Evolutionary conservation across 768 basidiomycete genomes (phyloP), one percentile per base, ranked within the genome.

Genomic region (Lactifluus rugatus): DNA sequence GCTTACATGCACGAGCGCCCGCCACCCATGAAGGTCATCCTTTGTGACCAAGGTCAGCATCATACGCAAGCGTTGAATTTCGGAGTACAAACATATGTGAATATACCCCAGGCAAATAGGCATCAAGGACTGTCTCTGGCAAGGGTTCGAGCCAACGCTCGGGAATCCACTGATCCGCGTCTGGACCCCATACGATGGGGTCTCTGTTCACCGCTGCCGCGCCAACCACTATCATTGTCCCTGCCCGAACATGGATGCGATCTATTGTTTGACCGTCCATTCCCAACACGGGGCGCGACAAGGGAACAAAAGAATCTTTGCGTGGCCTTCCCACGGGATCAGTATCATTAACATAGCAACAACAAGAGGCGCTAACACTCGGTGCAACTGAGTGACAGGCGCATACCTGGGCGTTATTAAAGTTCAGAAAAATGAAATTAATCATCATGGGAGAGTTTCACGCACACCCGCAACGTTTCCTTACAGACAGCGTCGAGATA

Each of bases 401-500:
- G 52, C n/a, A 50, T 62, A 48, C 17, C 59, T 63, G 36, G 44
- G 26, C 11, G 37, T 5, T 10, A n/a, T 17, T 34, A 42, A 11
- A 19, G 32, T 1, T 55, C 13, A 47, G 50, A 26, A 5, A 13
- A 13, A 21, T 28, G 17, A 34, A 23, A 16, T 31, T 10, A n/a
- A 25, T 46, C 37, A 47, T 19, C 19, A 8, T 9, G 0, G 8
- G 16, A 47, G 11, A 13, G 3, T 8, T 14, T 6, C 13, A 66
- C 66, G 46, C 44, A 68, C 64, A 69, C 36, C 1, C 72, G 65
- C 13, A 74, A 62, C 1, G 68, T 70, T 61, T 73, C 73, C 21
- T 69, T 65, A 54, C 69, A 69, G 37, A 73, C 65, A 11, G 66
- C 67, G 45, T 76, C 75, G 26, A 77, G 68, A 62, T 73, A 73